Conservation (phyloP, 805 yeast species). For the Candida orba region DNA sequence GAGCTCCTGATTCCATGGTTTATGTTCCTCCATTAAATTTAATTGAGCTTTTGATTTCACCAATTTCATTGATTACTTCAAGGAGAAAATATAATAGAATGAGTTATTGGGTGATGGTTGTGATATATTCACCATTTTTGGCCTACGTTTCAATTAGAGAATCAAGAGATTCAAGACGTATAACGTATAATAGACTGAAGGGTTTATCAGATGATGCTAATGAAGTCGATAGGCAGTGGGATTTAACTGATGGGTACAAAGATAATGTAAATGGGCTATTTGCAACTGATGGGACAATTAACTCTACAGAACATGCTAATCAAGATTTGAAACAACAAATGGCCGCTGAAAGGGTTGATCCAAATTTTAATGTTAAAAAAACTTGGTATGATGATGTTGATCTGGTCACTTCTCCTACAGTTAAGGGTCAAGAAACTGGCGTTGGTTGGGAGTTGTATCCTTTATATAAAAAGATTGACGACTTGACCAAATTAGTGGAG, state of each 20-base stretch:
- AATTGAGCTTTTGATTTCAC: constrained; percentile 50
- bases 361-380: constrained; percentile 50
- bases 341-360: constrained; percentile 62
- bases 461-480: constrained; percentile 44
- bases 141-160: constrained; percentile 56
- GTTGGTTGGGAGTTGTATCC: constrained; percentile 59
- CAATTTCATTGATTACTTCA: constrained; percentile 36
- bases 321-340: constrained; percentile 42
- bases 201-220: constrained; percentile 72
- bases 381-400: constrained; percentile 47
- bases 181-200: constrained; percentile 59
- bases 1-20: constrained; percentile 84
- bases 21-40: constrained; percentile 82
- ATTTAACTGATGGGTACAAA: constrained; percentile 65
- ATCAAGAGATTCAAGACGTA: constrained; percentile 57
- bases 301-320: constrained; percentile 25
- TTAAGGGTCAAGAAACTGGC: constrained; percentile 45
- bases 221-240: constrained; percentile 76
- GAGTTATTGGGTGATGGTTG: constrained; percentile 51
- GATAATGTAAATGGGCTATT: constrained; percentile 28
- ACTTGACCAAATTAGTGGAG: constrained; percentile 19
- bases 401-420: constrained; percentile 50
- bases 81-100: constrained; percentile 29
- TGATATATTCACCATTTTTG: constrained; percentile 64
- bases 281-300: constrained; percentile 20